A percentile compares a stretch with the other conserved stretches of the same genome.
Conservation (phyloP, 139 green algal genomes). For the Axilococcus clingmanii region DNA sequence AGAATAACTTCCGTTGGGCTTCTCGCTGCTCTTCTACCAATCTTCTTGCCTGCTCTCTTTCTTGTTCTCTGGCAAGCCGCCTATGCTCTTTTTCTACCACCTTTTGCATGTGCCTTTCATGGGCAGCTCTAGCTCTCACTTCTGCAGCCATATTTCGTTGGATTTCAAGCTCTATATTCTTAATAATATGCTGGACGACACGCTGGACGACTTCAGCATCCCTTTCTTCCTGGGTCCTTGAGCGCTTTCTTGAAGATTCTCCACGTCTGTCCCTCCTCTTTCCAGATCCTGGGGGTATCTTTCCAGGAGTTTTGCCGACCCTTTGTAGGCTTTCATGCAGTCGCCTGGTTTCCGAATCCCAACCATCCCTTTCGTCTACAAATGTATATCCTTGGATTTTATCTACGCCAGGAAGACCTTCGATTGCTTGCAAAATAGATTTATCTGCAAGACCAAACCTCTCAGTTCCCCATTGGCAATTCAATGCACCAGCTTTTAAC, state of each 20-base stretch:
- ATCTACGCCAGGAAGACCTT: conserved; percentile 37
- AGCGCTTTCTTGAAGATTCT: neutral
- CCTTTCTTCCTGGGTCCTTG: neutral
- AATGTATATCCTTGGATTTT: conserved; percentile 24
- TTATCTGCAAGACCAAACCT: conserved; percentile 50
- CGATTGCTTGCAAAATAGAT: conserved; percentile 44
- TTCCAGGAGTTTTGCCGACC: conserved; percentile 2
- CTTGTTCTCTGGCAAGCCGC: neutral
- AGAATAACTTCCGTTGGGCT: neutral
- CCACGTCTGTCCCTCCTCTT: neutral
- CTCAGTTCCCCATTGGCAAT: conserved; percentile 38
- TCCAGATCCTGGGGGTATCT: conserved; percentile 1
- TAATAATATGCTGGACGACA: conserved; percentile 5
- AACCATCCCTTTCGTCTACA: conserved; percentile 34
- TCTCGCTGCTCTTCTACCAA: neutral
- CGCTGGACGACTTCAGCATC: neutral
- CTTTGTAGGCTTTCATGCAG: conserved; percentile 21
- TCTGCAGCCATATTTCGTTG: neutral
- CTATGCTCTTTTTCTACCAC: neutral
- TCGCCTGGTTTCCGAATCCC: conserved; percentile 19
- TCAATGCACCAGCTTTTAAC: conserved; percentile 18
- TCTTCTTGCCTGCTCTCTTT: neutral
- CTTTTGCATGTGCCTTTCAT: neutral
- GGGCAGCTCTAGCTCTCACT: neutral
- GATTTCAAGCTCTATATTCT: neutral